Conservation (phyloP, 345 rosid species). For the Linum usitatissimum region DNA sequence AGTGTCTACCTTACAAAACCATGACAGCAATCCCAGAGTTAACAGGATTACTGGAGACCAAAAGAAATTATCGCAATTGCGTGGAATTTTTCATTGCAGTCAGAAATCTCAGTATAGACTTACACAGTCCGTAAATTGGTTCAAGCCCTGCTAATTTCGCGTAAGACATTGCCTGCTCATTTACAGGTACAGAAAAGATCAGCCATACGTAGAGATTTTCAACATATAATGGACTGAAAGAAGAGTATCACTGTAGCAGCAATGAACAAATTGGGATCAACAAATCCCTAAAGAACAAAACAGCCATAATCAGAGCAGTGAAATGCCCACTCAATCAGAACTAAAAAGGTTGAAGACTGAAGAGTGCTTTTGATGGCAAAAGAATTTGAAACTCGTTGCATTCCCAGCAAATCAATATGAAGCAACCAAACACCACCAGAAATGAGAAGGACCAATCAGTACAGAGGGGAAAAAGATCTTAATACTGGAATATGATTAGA, state of each 20-base stretch:
- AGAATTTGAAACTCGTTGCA: too few species aligned
- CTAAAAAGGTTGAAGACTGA: too few species aligned
- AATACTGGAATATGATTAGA: not conserved
- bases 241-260: too few species aligned
- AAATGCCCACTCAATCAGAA: too few species aligned
- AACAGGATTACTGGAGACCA: not conserved
- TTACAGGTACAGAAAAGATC: constrained; percentile 16
- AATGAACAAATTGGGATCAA: too few species aligned
- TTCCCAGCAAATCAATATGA: not conserved
- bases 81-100: not conserved
- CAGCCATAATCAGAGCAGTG: too few species aligned
- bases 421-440: constrained; percentile 4
- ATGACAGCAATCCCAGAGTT: constrained; percentile 6
- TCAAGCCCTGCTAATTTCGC: constrained; percentile 95
- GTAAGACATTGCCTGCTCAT: constrained; percentile 93
- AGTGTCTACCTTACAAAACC: constrained; percentile 50
- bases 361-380: too few species aligned
- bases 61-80: not conserved
- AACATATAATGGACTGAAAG: too few species aligned
- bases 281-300: too few species aligned
- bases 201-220: constrained; percentile 4
- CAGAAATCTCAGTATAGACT: constrained; percentile 24
- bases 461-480: not conserved
- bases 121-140: constrained; percentile 89
- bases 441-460: not conserved